phyloP scores from a whole-genome alignment of 139 green algal genomes.

The Chlorella sp. region DNA sequence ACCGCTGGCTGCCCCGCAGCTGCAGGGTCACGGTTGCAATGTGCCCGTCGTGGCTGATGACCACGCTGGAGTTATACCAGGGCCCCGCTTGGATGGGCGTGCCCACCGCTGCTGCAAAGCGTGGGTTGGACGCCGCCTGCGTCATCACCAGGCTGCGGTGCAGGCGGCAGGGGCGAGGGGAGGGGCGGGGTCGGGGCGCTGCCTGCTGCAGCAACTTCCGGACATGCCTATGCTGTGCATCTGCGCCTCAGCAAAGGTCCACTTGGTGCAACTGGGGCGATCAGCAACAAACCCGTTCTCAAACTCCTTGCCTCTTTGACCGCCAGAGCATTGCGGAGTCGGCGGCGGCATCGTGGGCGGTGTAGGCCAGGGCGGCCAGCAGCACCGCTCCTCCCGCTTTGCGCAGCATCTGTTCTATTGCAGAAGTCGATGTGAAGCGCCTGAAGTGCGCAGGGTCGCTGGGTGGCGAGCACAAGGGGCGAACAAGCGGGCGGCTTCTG shows the following conservation, averaged over 20 bases:
- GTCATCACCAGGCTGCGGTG: constrained; percentile 4
- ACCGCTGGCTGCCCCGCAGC: constrained; percentile 19
- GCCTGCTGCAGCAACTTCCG: no score
- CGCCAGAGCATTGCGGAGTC: background rate
- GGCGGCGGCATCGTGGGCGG: background rate
- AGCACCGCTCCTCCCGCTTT: no score
- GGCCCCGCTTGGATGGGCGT: constrained; percentile 20
- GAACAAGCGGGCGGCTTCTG: no score
- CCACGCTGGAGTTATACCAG: constrained; percentile 41
- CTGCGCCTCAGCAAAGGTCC: no score
- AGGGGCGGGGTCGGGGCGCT: no score
- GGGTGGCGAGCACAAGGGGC: no score
- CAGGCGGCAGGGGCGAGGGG: background rate
- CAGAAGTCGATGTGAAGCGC: no score
- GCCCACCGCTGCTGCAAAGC: constrained; percentile 13
- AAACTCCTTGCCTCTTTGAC: background rate
- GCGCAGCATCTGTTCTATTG: no score
- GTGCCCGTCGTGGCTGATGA: constrained; percentile 26
- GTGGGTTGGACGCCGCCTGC: background rate
- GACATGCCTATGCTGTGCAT: no score
- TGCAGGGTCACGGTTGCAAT: constrained; percentile 40
- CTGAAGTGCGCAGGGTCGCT: no score
- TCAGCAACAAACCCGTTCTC: no score
- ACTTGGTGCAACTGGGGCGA: no score
- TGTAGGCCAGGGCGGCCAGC: background rate